Evolutionary conservation across 2,329 filamentous ascomycete genomes (phyloP).

Genomic region (Cercospora zeae-maydis): DNA sequence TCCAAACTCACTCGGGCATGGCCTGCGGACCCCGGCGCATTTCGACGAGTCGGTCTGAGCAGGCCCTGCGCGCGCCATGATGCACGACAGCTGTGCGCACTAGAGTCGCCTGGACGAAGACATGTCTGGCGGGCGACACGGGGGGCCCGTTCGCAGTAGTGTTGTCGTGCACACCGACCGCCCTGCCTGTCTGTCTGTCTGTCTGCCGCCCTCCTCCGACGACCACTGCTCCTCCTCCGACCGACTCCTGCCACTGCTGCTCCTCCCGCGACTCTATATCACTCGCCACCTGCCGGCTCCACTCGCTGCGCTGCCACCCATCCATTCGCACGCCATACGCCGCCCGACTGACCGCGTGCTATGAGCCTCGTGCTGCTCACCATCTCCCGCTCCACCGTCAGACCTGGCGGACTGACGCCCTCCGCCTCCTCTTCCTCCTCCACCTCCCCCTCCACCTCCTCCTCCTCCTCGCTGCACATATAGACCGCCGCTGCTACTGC

Average conservation of each 20-base stretch:
- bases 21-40: conserved; percentile 4
- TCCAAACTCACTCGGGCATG: conserved; percentile 9
- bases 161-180: conserved; percentile 13
- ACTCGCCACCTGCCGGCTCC: conserved; percentile 20
- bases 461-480: conserved; percentile 1
- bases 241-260: background rate
- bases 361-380: conserved; percentile 11
- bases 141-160: conserved; percentile 15
- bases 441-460: too few relatives aligned
- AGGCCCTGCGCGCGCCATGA: conserved; percentile 13
- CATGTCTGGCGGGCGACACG: conserved; percentile 13
- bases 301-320: conserved; percentile 18
- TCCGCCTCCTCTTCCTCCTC: background rate
- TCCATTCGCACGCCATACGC: conserved; percentile 22
- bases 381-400: background rate
- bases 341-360: background rate
- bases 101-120: conserved; percentile 12
- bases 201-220: background rate
- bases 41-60: conserved; percentile 13
- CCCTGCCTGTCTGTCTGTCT: background rate
- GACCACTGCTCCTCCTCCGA: too few relatives aligned
- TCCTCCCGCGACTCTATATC: conserved; percentile 20
- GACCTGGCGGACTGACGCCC: background rate
- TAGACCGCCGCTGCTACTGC: background rate
- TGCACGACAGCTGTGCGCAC: conserved; percentile 16